Evolutionary conservation across 2,329 filamentous ascomycete species (phyloP), one percentile per base, ranked within the genome.

Genomic region (Lasiodiplodia gonubiensis): DNA sequence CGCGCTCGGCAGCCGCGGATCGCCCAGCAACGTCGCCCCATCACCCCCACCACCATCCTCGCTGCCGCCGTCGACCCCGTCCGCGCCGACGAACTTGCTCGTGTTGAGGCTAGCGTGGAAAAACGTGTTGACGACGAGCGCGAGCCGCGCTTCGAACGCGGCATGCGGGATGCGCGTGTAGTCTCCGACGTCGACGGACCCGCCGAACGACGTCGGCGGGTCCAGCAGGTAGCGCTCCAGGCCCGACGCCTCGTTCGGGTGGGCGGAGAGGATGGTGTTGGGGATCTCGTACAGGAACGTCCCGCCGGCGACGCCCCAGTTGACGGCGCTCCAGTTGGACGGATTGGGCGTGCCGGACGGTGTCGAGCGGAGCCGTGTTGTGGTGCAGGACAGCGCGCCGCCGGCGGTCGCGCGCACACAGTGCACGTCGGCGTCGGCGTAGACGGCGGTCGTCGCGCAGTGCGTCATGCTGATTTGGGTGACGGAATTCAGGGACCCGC

Each of bases 101-200:
- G 51, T 49, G 11, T 69, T 61, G 3, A 69, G 46, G 12, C 25
- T 42, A 2, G 65, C 64, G 0, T 33, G 64, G 12, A 25, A 52
- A 64, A 66, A 69, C 0, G 71, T 71, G 59, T 72, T 70, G 42
- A 72, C 37, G 2, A 71, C 35, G 30, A 68, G 52, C 4, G 67
- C 51, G 1, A 72, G 67, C 14, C 69, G 68, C 4, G 51, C 52
- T 21, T 59, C 30, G 39, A 69, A 67, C 2, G 60, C 23, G 4
- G 21, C 51, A n/a, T 64, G 14, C 2, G 64, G 51, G 7, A 69
- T 2, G 2, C 30, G 30, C 2, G 27, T 12, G 23, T 35, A 67
- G n/a, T 11, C 21, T 12, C 1, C 3, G 7, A 8, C 2, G 0
- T 39, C 35, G 11, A 7, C n/a, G n/a, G n/a, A n/a, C 5, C 11